These are phyloP conservation scores for Malassezia vespertilionis DNA, from an alignment of 1,284 basidiomycete species.

Conservation along the genomic window DNA sequence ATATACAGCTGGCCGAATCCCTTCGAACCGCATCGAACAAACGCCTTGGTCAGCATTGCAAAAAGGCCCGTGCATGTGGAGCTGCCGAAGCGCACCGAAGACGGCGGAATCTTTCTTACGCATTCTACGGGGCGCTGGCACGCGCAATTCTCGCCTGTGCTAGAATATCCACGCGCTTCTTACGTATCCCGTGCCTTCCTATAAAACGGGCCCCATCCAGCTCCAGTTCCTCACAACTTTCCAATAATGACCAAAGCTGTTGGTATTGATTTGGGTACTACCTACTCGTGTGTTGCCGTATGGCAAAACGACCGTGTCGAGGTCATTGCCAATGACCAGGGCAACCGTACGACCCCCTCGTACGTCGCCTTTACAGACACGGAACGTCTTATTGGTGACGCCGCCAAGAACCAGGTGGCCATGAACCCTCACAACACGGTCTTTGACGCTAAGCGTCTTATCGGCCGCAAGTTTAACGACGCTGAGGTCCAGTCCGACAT, in stretches of 20 bases:
- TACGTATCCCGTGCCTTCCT: neutral
- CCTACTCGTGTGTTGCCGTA: conserved; percentile 61
- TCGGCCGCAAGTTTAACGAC: conserved; percentile 74
- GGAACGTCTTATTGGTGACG: conserved; percentile 89
- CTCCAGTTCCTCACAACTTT: neutral
- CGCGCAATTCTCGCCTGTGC: too few relatives aligned
- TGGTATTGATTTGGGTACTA: conserved; percentile 81
- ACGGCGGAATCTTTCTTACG: conserved; percentile 14
- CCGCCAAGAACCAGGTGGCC: conserved; percentile 81
- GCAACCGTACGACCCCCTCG: conserved; percentile 85
- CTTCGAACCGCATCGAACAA: too few relatives aligned
- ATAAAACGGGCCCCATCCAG: conserved; percentile 4
- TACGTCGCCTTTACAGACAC: conserved; percentile 54
- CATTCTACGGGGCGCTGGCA: conserved; percentile 14
- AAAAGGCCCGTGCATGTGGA: conserved; percentile 4
- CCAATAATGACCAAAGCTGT: conserved; percentile 59
- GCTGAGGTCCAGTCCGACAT: conserved; percentile 83
- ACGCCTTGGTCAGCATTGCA: too few relatives aligned
- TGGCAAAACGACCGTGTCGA: conserved; percentile 98
- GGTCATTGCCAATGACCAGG: conserved; percentile 84
- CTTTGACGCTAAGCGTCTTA: conserved; percentile 80
- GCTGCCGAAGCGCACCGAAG: conserved; percentile 13
- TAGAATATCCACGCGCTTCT: neutral
- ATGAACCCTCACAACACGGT: conserved; percentile 52
- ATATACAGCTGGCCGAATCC: too few relatives aligned